These are phyloP conservation scores for Withania somnifera DNA, from an alignment of 305 asterid genomes.

Conservation along the genomic window DNA sequence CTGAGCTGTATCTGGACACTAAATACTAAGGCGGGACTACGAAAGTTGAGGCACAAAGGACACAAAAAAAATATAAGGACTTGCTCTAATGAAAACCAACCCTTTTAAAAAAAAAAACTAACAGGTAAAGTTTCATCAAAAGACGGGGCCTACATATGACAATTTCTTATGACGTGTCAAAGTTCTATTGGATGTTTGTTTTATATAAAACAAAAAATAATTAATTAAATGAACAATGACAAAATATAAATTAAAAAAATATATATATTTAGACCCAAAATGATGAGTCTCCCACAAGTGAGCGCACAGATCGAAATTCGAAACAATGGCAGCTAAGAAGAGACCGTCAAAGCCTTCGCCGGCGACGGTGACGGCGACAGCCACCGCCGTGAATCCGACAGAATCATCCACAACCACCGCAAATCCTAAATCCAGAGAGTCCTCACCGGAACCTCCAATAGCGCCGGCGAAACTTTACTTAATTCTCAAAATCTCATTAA, in stretches of 20 bases:
- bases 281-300: not conserved
- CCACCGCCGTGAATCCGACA: not conserved
- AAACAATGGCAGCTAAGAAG: constrained; percentile 44
- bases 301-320: not conserved
- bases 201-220: not conserved
- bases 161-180: constrained; percentile 1
- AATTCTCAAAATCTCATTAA: constrained; percentile 26
- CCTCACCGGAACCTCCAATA: constrained; percentile 27
- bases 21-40: too few relatives aligned
- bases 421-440: constrained; percentile 17
- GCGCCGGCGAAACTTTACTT: constrained; percentile 42
- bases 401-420: too few relatives aligned
- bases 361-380: not conserved
- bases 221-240: not conserved
- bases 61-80: too few relatives aligned
- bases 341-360: constrained; percentile 25
- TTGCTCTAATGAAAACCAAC: too few relatives aligned
- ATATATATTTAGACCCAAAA: not conserved
- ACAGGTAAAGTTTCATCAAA: too few relatives aligned
- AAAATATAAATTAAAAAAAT: not conserved
- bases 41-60: too few relatives aligned
- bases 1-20: too few relatives aligned
- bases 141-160: constrained; percentile 9
- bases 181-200: not conserved
- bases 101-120: too few relatives aligned